These are phyloP conservation scores for Helicostylum pulchrum DNA, from an alignment of 192 early-diverging fungal species.

Conservation along the genomic window DNA sequence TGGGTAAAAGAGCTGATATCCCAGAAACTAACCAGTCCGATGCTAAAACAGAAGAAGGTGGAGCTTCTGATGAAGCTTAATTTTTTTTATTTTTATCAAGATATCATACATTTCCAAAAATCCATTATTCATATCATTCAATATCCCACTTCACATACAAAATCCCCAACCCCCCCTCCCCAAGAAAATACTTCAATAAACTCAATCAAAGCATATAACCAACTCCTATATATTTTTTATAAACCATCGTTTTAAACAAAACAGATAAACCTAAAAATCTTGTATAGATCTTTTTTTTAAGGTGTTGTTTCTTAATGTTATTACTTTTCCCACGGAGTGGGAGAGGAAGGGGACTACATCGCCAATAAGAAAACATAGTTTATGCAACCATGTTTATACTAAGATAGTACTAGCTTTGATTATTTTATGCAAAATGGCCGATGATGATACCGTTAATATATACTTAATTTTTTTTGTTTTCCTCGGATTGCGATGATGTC, in stretches of 20 bases:
- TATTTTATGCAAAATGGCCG: background rate
- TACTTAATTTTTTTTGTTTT: background rate
- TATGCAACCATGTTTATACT: background rate
- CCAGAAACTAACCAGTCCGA: no score
- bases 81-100: background rate
- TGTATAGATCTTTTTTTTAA: no score
- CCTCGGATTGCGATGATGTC: constrained; percentile 4
- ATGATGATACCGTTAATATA: background rate
- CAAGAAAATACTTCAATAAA: no score
- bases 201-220: no score
- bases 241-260: background rate
- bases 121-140: no score
- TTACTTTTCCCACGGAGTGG: background rate
- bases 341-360: background rate
- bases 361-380: background rate
- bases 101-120: no score
- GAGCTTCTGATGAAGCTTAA: constrained; percentile 3
- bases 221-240: background rate
- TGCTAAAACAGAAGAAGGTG: background rate
- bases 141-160: no score
- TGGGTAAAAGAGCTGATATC: no score
- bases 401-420: background rate
- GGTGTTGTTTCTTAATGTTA: background rate
- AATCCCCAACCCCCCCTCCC: background rate
- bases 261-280: background rate